These are phyloP conservation scores for Caryopteris hybrid DNA, from an alignment of 305 asterid species.

Conservation along the genomic window DNA sequence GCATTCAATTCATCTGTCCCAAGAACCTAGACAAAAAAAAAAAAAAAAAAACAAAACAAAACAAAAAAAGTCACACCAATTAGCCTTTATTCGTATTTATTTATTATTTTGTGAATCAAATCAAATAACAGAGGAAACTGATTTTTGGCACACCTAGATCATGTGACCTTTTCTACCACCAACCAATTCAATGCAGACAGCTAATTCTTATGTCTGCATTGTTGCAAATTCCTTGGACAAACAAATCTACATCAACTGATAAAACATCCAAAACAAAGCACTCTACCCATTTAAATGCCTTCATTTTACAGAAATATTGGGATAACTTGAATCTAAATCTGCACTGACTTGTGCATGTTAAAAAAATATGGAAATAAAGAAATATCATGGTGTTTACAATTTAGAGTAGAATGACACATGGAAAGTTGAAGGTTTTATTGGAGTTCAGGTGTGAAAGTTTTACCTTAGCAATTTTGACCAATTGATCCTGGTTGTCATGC, in stretches of 20 bases:
- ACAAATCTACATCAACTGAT: background rate
- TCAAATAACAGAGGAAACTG: background rate
- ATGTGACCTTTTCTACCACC: too few relatives aligned
- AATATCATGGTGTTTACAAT: background rate
- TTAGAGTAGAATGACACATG: background rate
- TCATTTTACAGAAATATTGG: background rate
- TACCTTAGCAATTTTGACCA: conserved; percentile 47
- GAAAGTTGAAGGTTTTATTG: background rate
- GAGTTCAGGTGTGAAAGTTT: background rate
- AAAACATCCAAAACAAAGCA: background rate
- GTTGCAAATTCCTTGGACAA: background rate
- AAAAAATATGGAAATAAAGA: background rate
- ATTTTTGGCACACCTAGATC: too few relatives aligned
- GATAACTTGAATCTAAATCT: background rate
- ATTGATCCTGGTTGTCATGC: conserved; percentile 46
- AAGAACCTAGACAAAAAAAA: conserved; percentile 53
- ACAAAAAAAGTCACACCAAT: too few relatives aligned
- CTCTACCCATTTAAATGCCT: background rate
- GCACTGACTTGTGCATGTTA: background rate
- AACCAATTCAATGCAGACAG: background rate
- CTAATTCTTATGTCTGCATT: background rate
- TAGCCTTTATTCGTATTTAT: too few relatives aligned
- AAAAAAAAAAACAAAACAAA: conserved; percentile 7
- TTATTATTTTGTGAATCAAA: too few relatives aligned
- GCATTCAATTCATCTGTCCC: conserved; percentile 95